Base-by-base conservation (phyloP, 2,329 filamentous ascomycete genomes). In the Alternaria burnsii region DNA sequence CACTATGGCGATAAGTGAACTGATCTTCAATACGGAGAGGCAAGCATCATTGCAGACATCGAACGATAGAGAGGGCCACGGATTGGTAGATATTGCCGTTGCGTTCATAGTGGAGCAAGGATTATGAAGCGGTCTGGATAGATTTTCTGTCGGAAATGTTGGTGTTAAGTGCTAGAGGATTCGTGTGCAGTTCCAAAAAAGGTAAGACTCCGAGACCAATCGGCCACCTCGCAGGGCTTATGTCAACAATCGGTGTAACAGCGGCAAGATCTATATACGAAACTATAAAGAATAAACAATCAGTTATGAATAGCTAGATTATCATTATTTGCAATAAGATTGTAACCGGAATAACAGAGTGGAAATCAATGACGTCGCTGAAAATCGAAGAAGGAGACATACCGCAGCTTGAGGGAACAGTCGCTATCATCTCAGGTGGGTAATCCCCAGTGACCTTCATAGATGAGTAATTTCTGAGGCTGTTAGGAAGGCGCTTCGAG, bases 401-500 rank as follows among this genome's bases (percentile, higher is more conserved):
- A 36, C 32, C 32, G 0, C 32, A 36, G 32, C 32, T 36, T 36
- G 12, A n/a, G 5, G 32, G 32, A 36, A 36, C 32, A n/a, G 12
- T 36, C 12, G 32, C 32, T 36, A 3, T 36, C 1, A 36, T 36
- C 32, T 36, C 32, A 36, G 32, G 32, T 36, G 12, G 32, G 14
- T 16, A 7, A 14, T 34, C 5, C 2, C 14, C 32, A 34, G 32
- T 34, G 14, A 16, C 0, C 1, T 2, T 34, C 5, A 14, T 7
- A 5, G 32, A 16, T 2, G 32, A 6, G 32, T 16, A 7, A 16
- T 1, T 34, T 7, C 32, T 34, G 14, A 36, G 14, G 14, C 32
- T 26, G 24, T 0, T 44, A 44, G 20, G 42, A 26, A 26, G 74
- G 32, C 32, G 32, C 32, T n/a, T 36, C 32, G 32, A 36, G 14